phyloP scores from a whole-genome alignment of 1,284 basidiomycete genomes.

The Leccinum cinnamomeum region DNA sequence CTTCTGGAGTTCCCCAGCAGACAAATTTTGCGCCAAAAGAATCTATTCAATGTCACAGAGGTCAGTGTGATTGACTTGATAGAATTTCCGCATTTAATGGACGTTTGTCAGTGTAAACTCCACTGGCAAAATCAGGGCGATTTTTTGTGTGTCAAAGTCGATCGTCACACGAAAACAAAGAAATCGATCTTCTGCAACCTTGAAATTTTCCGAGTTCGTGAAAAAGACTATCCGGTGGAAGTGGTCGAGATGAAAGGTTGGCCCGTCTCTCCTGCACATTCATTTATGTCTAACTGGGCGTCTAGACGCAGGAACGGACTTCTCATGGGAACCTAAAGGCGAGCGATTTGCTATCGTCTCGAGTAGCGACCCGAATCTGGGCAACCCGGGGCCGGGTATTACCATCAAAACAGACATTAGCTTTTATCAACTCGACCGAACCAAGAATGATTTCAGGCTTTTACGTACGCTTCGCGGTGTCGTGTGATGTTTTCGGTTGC shows the following conservation, averaged over 20 bases:
- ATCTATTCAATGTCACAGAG: slow-evolving; percentile 98
- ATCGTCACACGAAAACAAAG: slow-evolving; percentile 99
- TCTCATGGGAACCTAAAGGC: slow-evolving; percentile 98
- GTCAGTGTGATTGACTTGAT: slow-evolving; percentile 45
- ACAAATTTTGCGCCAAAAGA: slow-evolving; percentile 88
- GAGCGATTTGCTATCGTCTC: slow-evolving; percentile 96
- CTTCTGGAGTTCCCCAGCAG: slow-evolving; percentile 89
- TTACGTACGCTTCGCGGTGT: slow-evolving; percentile 57
- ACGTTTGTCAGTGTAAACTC: slow-evolving; percentile 81
- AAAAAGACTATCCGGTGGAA: slow-evolving; percentile 98
- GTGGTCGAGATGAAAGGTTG: slow-evolving; percentile 95
- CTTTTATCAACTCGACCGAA: slow-evolving; percentile 94
- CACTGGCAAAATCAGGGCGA: slow-evolving; percentile 99
- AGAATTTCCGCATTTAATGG: slow-evolving; percentile 2
- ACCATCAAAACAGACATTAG: slow-evolving; percentile 96
- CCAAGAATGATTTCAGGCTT: slow-evolving; percentile 93
- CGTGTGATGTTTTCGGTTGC: slow-evolving; percentile 2
- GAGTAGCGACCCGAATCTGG: slow-evolving; percentile 91
- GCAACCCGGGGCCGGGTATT: slow-evolving; percentile 84
- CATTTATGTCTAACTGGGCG: slow-evolving; percentile 10
- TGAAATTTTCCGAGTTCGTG: slow-evolving; percentile 96
- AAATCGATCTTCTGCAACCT: slow-evolving; percentile 99
- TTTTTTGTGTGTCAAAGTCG: slow-evolving; percentile 99
- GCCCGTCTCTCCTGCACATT: slow-evolving; percentile 7
- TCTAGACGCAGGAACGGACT: slow-evolving; percentile 91